These are phyloP conservation scores for Daldinia sp. DNA, from an alignment of 2,329 filamentous ascomycete genomes.

Conservation along the genomic window DNA sequence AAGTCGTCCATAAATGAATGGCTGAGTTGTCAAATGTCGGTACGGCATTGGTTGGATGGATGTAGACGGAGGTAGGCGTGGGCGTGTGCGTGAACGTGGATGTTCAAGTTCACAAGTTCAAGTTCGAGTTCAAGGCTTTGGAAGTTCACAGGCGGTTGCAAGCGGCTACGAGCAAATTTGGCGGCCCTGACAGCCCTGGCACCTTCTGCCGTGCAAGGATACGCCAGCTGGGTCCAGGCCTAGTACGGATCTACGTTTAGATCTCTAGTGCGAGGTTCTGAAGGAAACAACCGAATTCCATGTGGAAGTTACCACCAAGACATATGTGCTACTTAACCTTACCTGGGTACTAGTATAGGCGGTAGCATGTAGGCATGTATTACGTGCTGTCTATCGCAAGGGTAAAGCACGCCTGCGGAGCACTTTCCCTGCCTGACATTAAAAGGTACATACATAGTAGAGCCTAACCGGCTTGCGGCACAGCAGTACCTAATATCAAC, in stretches of 20 bases:
- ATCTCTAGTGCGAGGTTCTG: neutral
- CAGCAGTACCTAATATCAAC: neutral
- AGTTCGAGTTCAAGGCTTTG: neutral
- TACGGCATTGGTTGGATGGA: slow-evolving; percentile 14
- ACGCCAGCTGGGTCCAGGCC: slow-evolving; percentile 28
- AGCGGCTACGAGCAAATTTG: slow-evolving; percentile 23
- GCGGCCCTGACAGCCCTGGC: slow-evolving; percentile 3
- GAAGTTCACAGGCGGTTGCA: slow-evolving; percentile 18
- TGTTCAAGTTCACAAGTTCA: slow-evolving; percentile 12
- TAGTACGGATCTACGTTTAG: slow-evolving; percentile 11
- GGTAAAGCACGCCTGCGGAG: slow-evolving; percentile 1
- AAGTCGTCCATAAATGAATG: neutral
- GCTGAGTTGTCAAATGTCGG: neutral
- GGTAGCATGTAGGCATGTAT: neutral
- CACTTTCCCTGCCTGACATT: neutral
- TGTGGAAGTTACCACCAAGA: neutral
- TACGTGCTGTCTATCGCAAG: slow-evolving; percentile 2
- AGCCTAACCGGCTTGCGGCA: slow-evolving; percentile 1
- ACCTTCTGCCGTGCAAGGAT: slow-evolving; percentile 6
- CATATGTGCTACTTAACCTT: neutral
- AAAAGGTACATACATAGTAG: neutral
- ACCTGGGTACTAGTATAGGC: too few relatives aligned
- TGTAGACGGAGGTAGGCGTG: neutral
- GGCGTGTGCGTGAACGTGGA: slow-evolving; percentile 6
- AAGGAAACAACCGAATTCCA: neutral